A percentile compares a stretch with the other conserved stretches of the same genome.
phyloP scores from a whole-genome alignment of 192 early-diverging fungal species.

The Diversispora epigaea region DNA sequence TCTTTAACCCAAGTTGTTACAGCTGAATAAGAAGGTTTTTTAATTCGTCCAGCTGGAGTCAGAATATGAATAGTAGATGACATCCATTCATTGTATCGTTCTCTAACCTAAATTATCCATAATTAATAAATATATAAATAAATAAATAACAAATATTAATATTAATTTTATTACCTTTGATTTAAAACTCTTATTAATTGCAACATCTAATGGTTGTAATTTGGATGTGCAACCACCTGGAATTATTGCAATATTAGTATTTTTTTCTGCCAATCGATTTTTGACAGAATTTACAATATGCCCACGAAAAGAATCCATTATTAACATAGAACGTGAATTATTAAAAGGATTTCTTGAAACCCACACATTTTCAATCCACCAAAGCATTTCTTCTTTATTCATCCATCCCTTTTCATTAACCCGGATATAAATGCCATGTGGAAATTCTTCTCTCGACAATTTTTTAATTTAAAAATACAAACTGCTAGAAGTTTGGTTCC shows the following conservation, averaged over 20 bases:
- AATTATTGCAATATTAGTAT: slow-evolving; percentile 4
- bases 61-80: background rate
- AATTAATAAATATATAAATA: background rate
- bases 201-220: background rate
- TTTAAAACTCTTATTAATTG: slow-evolving; percentile 19
- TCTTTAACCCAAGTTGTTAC: background rate
- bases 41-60: background rate
- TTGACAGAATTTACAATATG: slow-evolving; percentile 5
- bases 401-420: background rate
- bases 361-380: background rate
- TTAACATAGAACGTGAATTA: background rate
- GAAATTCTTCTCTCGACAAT: background rate
- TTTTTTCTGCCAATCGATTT: background rate
- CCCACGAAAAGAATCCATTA: background rate
- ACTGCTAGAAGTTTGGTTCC: background rate
- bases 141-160: background rate
- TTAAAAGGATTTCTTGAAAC: too few species aligned
- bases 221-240: background rate
- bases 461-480: slow-evolving; percentile 11
- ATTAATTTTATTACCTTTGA: background rate
- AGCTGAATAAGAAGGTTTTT: background rate
- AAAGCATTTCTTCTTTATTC: background rate
- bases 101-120: background rate
- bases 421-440: background rate
- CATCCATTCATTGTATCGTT: slow-evolving; percentile 18